These are phyloP conservation scores for Aspergillus sp. DNA, from an alignment of 2,329 filamentous ascomycete species.

Conservation along the genomic window DNA sequence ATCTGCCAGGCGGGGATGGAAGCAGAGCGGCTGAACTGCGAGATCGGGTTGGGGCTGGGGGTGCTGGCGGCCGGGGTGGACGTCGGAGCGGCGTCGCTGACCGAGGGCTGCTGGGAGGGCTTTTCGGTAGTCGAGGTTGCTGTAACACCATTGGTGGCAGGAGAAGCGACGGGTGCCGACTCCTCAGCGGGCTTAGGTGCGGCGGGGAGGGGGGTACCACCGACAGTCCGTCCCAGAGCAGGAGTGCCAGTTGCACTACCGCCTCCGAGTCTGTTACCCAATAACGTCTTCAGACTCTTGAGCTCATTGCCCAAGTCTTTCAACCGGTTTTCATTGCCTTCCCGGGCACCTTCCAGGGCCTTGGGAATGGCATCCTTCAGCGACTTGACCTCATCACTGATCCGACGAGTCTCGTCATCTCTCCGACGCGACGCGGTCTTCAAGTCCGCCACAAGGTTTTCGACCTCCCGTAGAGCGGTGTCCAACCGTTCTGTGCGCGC, in stretches of 20 bases:
- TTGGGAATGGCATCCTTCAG: conserved; percentile 85
- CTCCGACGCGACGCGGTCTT: conserved; percentile 77
- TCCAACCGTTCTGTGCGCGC: conserved; percentile 82
- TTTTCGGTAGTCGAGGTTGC: conserved; percentile 25
- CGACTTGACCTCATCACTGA: conserved; percentile 80
- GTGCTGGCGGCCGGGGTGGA: conserved; percentile 31
- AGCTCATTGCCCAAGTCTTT: conserved; percentile 85
- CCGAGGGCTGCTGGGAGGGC: conserved; percentile 22
- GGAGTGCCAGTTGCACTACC: conserved; percentile 31
- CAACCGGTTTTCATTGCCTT: conserved; percentile 74
- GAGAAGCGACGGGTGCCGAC: conserved; percentile 8
- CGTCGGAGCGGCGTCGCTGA: conserved; percentile 24
- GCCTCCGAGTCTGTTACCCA: conserved; percentile 61
- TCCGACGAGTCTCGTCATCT: conserved; percentile 82
- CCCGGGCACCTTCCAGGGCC: conserved; percentile 84
- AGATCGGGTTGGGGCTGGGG: conserved; percentile 47
- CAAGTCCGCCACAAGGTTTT: conserved; percentile 75
- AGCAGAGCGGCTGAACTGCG: conserved; percentile 53
- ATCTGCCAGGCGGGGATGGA: conserved; percentile 80
- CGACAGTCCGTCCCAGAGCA: conserved; percentile 29
- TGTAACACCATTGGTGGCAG: conserved; percentile 27
- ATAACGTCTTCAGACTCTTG: conserved; percentile 86
- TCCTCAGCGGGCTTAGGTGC: not conserved
- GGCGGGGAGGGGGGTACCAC: conserved; percentile 19
- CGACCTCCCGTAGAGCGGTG: conserved; percentile 75